Percentiles rank a stretch among this genome's conserved stretches.
These are phyloP conservation scores for Rhodotorula glutinis DNA, from an alignment of 1,284 basidiomycete species.

Conservation along the genomic window DNA sequence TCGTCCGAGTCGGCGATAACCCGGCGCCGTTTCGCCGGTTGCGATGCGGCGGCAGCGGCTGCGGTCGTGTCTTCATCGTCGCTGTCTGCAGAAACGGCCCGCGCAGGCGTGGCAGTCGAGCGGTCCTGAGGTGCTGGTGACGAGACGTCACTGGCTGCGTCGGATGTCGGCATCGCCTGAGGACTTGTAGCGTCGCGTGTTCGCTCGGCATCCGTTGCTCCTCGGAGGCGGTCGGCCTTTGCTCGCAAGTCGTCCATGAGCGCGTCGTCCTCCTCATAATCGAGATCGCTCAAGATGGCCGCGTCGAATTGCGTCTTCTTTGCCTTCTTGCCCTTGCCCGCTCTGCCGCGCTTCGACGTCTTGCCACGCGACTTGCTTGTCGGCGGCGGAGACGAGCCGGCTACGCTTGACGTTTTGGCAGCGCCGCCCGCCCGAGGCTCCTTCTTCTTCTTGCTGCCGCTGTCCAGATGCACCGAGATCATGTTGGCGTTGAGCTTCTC, in stretches of 20 bases:
- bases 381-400: neutral
- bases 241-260: slow-evolving; percentile 18
- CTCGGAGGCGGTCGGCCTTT: neutral
- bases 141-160: too few relatives aligned
- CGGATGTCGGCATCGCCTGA: too few relatives aligned
- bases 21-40: slow-evolving; percentile 32
- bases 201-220: neutral
- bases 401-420: neutral
- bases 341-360: slow-evolving; percentile 1
- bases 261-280: slow-evolving; percentile 23
- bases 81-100: neutral
- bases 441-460: slow-evolving; percentile 23
- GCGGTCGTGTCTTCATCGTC: neutral
- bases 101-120: neutral
- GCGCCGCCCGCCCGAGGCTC: neutral
- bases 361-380: neutral
- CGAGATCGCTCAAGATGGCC: slow-evolving; percentile 29
- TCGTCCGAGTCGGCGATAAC: slow-evolving; percentile 37
- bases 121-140: too few relatives aligned
- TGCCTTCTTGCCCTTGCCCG: slow-evolving; percentile 14
- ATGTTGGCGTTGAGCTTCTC: slow-evolving; percentile 26
- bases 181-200: slow-evolving; percentile 2
- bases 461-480: slow-evolving; percentile 5
- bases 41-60: slow-evolving; percentile 6
- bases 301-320: slow-evolving; percentile 12